Percentiles rank a stretch among this genome's conserved stretches.
Conservation (phyloP, 163 green algal genomes). For the Scenedesmus sp. region DNA sequence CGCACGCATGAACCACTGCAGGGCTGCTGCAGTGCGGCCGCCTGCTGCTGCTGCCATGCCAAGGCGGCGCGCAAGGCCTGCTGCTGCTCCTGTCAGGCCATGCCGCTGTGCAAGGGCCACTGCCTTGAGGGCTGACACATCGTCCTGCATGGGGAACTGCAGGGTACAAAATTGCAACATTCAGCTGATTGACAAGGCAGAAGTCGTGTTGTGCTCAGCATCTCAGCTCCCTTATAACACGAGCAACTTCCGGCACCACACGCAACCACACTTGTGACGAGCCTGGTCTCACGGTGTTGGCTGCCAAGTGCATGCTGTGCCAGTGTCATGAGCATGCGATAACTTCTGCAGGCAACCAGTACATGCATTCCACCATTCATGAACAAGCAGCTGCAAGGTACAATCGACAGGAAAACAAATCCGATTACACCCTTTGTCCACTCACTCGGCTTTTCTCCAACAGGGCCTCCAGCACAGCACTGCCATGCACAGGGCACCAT, state of each 20-base stretch:
- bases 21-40: slow-evolving; percentile 53
- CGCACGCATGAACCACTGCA: slow-evolving; percentile 59
- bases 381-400: too few relatives aligned
- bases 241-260: not conserved
- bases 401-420: too few relatives aligned
- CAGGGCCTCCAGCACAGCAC: slow-evolving; percentile 60
- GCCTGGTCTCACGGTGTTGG: too few relatives aligned
- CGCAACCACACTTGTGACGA: too few relatives aligned
- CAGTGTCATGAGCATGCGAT: too few relatives aligned
- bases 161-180: not conserved
- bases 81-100: slow-evolving; percentile 41
- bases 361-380: too few relatives aligned
- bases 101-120: slow-evolving; percentile 41
- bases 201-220: not conserved
- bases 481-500: slow-evolving; percentile 66
- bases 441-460: slow-evolving; percentile 61
- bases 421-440: too few relatives aligned
- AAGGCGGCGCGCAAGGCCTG: slow-evolving; percentile 39
- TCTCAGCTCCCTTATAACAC: too few relatives aligned
- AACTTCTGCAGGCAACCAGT: too few relatives aligned
- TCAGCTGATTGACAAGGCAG: not conserved
- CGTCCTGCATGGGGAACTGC: slow-evolving; percentile 35
- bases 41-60: slow-evolving; percentile 42
- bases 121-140: slow-evolving; percentile 33
- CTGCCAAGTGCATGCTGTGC: too few relatives aligned